Percentiles rank a stretch among this genome's conserved stretches.
These are phyloP conservation scores for Apiotrichum sp. DNA, from an alignment of 1,284 basidiomycete species.

Conservation along the genomic window DNA sequence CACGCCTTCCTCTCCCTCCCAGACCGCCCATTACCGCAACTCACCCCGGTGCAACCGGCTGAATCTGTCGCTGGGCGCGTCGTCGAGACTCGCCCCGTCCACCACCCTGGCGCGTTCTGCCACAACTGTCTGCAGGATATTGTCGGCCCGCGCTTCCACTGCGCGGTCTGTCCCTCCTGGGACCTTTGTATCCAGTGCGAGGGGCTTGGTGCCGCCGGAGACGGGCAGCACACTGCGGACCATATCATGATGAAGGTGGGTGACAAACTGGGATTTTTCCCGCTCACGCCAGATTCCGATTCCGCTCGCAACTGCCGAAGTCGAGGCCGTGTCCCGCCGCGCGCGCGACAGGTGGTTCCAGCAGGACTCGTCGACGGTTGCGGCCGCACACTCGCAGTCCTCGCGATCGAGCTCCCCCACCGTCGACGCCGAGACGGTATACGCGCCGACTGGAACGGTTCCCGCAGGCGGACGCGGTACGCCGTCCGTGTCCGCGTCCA, in stretches of 20 bases:
- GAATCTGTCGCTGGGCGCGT: background rate
- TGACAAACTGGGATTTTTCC: background rate
- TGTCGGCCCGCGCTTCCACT: slow-evolving; percentile 81
- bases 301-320: slow-evolving; percentile 64
- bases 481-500: background rate
- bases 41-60: slow-evolving; percentile 1
- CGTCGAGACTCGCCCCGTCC: slow-evolving; percentile 13
- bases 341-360: slow-evolving; percentile 70
- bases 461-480: background rate
- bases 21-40: slow-evolving; percentile 46
- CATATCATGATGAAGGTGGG: slow-evolving; percentile 87
- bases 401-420: slow-evolving; percentile 39
- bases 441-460: slow-evolving; percentile 30
- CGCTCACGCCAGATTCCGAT: slow-evolving; percentile 62
- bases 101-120: slow-evolving; percentile 47
- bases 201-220: slow-evolving; percentile 55
- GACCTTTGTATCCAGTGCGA: slow-evolving; percentile 79
- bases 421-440: slow-evolving; percentile 42
- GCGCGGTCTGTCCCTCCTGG: slow-evolving; percentile 63
- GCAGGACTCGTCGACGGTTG: slow-evolving; percentile 57
- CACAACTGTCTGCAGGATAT: slow-evolving; percentile 79
- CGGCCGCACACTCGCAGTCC: slow-evolving; percentile 17
- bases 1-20: slow-evolving; percentile 75
- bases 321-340: slow-evolving; percentile 64
- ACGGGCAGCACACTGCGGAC: slow-evolving; percentile 40